Percentiles rank a stretch among this genome's conserved stretches.
phyloP scores from a whole-genome alignment of 768 basidiomycete genomes.

The Mycena galericulata region DNA sequence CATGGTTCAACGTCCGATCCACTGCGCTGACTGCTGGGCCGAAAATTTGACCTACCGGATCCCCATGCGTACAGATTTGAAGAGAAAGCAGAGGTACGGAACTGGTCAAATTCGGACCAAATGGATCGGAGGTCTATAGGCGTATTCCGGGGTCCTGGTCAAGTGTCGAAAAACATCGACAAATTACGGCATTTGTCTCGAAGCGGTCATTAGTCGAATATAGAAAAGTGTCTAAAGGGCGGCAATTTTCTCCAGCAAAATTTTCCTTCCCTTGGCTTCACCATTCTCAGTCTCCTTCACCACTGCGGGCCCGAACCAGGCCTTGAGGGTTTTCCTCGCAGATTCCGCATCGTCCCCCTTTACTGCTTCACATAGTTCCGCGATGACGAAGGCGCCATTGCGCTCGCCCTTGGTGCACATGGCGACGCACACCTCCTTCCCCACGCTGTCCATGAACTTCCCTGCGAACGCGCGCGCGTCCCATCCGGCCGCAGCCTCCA shows the following conservation, averaged over 20 bases:
- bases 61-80: no score
- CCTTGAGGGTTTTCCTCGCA: slow-evolving; percentile 59
- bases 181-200: no score
- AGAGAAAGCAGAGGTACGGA: no score
- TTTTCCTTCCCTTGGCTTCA: slow-evolving; percentile 75
- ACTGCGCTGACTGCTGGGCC: no score
- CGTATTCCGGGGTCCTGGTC: no score
- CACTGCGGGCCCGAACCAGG: slow-evolving; percentile 68
- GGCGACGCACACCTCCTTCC: slow-evolving; percentile 59
- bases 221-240: slow-evolving; percentile 51
- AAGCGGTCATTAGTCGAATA: no score
- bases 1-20: no score
- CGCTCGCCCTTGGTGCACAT: slow-evolving; percentile 68
- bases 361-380: slow-evolving; percentile 76
- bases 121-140: no score
- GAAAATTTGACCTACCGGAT: no score
- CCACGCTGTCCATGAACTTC: slow-evolving; percentile 66
- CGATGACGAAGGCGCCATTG: slow-evolving; percentile 81
- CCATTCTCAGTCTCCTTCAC: slow-evolving; percentile 61
- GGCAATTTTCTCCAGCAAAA: slow-evolving; percentile 72
- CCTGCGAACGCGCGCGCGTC: slow-evolving; percentile 70
- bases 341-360: slow-evolving; percentile 51
- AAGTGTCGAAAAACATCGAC: no score
- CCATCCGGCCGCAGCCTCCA: slow-evolving; percentile 67
- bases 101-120: no score